These are phyloP conservation scores for Aspergillus hancockii DNA, from an alignment of 495 filamentous ascomycete genomes.

Conservation along the genomic window DNA sequence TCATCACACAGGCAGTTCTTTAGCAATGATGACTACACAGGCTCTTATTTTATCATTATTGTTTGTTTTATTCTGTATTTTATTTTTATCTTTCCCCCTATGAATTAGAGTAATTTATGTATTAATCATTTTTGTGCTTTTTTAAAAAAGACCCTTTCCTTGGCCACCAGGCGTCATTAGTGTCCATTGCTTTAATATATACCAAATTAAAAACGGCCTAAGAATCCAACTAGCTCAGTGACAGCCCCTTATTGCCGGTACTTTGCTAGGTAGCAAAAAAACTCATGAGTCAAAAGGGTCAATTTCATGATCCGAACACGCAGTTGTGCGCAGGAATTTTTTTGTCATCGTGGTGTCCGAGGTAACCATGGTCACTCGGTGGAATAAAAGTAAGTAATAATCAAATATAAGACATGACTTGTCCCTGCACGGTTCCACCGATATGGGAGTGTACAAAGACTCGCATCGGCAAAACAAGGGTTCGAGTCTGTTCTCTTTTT, in stretches of 20 bases:
- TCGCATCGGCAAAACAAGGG: constrained; percentile 24
- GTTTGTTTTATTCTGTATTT: neutral
- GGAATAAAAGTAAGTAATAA: constrained; percentile 1
- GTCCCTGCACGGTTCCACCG: constrained; percentile 15
- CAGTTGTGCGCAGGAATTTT: neutral
- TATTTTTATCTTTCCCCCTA: neutral
- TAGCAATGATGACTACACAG: neutral
- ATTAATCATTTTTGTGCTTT: constrained; percentile 3
- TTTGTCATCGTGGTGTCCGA: neutral
- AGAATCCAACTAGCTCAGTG: neutral
- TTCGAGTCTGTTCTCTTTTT: constrained; percentile 18
- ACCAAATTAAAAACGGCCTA: constrained; percentile 6
- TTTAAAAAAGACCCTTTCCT: constrained; percentile 9
- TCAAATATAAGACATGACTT: constrained; percentile 4
- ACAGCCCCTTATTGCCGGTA: constrained; percentile 6
- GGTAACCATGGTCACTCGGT: neutral
- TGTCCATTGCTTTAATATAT: neutral
- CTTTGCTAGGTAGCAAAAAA: neutral
- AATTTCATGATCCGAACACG: no score
- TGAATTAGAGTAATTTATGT: neutral
- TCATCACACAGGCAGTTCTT: neutral
- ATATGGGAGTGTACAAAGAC: constrained; percentile 15
- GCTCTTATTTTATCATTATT: neutral
- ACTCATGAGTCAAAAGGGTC: no score
- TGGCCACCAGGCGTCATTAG: neutral